A percentile compares a stretch with the other conserved stretches of the same genome.
These are phyloP conservation scores for Camellia granthamiana DNA, from an alignment of 148 eudicot species.

Conservation along the genomic window DNA sequence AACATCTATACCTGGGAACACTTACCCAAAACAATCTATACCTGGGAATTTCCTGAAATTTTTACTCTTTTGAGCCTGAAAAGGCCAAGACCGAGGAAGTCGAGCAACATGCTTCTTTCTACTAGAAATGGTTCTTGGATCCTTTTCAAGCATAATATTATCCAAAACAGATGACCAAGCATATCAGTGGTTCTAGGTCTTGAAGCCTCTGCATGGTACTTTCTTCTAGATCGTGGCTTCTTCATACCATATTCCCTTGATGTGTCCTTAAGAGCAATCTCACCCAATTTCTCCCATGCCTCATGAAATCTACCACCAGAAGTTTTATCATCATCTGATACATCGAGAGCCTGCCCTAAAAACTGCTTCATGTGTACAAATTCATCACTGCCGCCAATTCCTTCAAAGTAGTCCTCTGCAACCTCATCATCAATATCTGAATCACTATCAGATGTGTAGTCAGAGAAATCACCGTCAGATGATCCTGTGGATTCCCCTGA, in stretches of 20 bases:
- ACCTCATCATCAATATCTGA: constrained; percentile 86
- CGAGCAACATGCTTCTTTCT: constrained; percentile 65
- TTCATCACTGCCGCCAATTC: constrained; percentile 65
- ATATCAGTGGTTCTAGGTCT: constrained; percentile 27
- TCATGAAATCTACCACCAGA: constrained; percentile 44
- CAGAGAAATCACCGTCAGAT: constrained; percentile 63
- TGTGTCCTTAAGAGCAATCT: constrained; percentile 80
- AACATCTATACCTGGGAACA: not conserved
- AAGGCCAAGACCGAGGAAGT: constrained; percentile 84
- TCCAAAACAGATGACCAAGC: constrained; percentile 58
- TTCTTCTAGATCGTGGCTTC: constrained; percentile 50
- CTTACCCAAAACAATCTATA: constrained; percentile 15
- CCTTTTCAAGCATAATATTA: constrained; percentile 77
- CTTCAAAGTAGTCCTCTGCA: constrained; percentile 81
- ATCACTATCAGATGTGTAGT: constrained; percentile 49
- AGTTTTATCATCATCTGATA: constrained; percentile 39
- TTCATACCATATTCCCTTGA: constrained; percentile 67
- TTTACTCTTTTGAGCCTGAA: constrained; percentile 50
- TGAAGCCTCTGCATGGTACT: constrained; percentile 27
- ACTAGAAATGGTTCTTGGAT: constrained; percentile 62
- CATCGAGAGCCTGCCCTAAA: constrained; percentile 39
- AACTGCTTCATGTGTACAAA: constrained; percentile 58
- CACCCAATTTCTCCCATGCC: constrained; percentile 64
- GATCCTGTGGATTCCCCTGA: constrained; percentile 40
- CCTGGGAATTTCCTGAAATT: constrained; percentile 69